Evolutionary conservation across 495 filamentous ascomycete species (phyloP), one percentile per base, ranked within the genome.

Genomic region (Neurospora discreta): DNA sequence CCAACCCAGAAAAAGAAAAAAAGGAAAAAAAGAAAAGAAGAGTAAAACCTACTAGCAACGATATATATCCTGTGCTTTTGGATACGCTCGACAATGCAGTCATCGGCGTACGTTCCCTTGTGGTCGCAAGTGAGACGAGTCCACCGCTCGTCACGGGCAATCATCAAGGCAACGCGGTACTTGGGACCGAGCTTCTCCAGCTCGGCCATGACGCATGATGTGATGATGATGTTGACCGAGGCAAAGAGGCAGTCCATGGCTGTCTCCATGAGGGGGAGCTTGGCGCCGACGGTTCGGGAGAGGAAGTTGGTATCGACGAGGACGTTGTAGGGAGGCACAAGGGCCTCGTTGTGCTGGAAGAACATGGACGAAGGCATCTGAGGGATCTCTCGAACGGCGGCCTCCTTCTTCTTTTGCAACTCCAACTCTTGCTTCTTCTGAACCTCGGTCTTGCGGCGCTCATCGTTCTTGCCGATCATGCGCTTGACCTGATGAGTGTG

Each of bases 61-160:
- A 97, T 90, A 80, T 97, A 97, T 42, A 96, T 90, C 75, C 90
- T 88, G 75, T 91, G 89, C 74, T 89, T 85, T 77, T 88, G 87
- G 30, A 96, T 89, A 33, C 94, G 85, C 78, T 98, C 95, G 16
- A 98, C 94, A 10, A 98, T 87, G 77, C 94, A 98, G 74, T 98
- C 94, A 85, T 97, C 94, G n/a, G 94, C 94, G 84, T 97, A 97
- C 3, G 90, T 90, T 13, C 94, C 94, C 80, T 91, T 91, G 81
- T 98, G 95, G 76, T 93, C 91, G 78, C 95, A 98, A 74, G 88
- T 86, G 41, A 97, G 77, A 68, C 94, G 82, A 77, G 94, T 90
- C 84, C 93, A 98, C 70, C 95, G 82, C 76, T 96, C 93, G 77
- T 99, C 96, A 71, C 93, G 88, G n/a, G 96, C 95, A 73, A 80